Evolutionary conservation across 2,329 filamentous ascomycete genomes (phyloP).

Genomic region (Calonectria pteridis): DNA sequence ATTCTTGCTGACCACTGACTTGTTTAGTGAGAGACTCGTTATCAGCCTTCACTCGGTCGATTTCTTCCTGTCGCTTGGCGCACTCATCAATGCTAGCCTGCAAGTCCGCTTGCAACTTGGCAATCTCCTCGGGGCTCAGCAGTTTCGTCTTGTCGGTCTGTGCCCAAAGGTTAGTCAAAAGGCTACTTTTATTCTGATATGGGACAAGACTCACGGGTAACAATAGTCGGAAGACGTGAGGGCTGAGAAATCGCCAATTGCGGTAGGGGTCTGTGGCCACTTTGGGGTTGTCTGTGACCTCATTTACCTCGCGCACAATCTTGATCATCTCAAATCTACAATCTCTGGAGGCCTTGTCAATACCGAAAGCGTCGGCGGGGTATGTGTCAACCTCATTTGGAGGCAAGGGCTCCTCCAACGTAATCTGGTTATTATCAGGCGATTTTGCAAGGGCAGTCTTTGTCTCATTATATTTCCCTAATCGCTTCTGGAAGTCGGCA

Average conservation of each 20-base stretch:
- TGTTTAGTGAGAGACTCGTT: not conserved
- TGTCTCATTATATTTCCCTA: not conserved
- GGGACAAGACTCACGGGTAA: not conserved
- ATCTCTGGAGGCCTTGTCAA: slow-evolving; percentile 18
- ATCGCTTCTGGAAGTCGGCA: not conserved
- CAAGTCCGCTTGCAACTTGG: not conserved
- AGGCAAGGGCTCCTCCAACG: slow-evolving; percentile 2
- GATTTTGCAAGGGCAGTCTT: not conserved
- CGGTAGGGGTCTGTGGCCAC: slow-evolving; percentile 8
- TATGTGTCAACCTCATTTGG: slow-evolving; percentile 2
- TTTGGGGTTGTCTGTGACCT: not conserved
- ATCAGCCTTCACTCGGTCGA: not conserved
- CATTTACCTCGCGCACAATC: slow-evolving; percentile 20
- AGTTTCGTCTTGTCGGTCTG: not conserved
- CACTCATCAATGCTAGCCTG: not conserved
- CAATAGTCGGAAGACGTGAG: not conserved
- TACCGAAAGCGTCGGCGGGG: not conserved
- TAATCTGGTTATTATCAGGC: not conserved
- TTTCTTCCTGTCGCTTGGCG: not conserved
- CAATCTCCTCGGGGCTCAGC: not conserved
- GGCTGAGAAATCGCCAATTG: slow-evolving; percentile 2
- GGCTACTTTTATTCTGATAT: not conserved
- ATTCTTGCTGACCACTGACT: not conserved
- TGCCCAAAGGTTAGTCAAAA: not conserved
- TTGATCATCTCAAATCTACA: slow-evolving; percentile 31